Evolutionary conservation across 2,329 filamentous ascomycete genomes (phyloP).

Genomic region (Raffaelea arxii): DNA sequence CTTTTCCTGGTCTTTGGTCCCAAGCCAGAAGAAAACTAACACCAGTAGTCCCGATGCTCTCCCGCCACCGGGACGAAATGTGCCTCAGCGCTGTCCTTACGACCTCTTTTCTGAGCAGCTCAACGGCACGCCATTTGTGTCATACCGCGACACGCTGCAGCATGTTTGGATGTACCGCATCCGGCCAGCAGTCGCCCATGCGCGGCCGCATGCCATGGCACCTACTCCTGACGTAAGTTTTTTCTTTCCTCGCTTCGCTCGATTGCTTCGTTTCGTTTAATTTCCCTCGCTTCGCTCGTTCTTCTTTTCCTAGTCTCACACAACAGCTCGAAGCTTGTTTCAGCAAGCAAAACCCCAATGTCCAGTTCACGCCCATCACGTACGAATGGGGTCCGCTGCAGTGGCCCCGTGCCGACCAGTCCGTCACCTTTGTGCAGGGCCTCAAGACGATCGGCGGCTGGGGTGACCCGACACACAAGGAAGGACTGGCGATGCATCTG

Average conservation of each 20-base stretch:
- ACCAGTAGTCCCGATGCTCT: neutral
- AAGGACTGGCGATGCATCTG: conserved; percentile 39
- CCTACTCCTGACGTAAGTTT: conserved; percentile 15
- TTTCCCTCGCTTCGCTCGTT: too few species aligned
- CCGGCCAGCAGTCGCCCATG: conserved; percentile 23
- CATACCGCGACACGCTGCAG: conserved; percentile 18
- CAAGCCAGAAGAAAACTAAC: conserved; percentile 45
- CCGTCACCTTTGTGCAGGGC: conserved; percentile 30
- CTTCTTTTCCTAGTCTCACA: too few species aligned
- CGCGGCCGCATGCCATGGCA: neutral
- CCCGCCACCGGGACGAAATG: conserved; percentile 25
- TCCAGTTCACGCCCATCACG: conserved; percentile 12
- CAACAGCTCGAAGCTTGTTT: conserved; percentile 36
- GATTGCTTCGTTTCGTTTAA: too few species aligned
- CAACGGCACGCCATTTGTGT: conserved; percentile 28
- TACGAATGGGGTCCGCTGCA: conserved; percentile 24
- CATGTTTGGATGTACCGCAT: conserved; percentile 25
- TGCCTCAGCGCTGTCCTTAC: conserved; percentile 31
- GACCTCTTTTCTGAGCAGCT: conserved; percentile 37
- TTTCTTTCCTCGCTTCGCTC: too few species aligned
- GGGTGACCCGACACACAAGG: conserved; percentile 36
- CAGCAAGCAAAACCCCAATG: conserved; percentile 32
- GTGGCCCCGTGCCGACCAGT: conserved; percentile 26
- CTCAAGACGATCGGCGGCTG: conserved; percentile 38
- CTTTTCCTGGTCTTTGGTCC: conserved; percentile 44